Percentiles rank a stretch among this genome's conserved stretches.
Evolutionary conservation across 805 yeast genomes (phyloP).

Genomic region (Wickerhamomyces subpelliculosus): DNA sequence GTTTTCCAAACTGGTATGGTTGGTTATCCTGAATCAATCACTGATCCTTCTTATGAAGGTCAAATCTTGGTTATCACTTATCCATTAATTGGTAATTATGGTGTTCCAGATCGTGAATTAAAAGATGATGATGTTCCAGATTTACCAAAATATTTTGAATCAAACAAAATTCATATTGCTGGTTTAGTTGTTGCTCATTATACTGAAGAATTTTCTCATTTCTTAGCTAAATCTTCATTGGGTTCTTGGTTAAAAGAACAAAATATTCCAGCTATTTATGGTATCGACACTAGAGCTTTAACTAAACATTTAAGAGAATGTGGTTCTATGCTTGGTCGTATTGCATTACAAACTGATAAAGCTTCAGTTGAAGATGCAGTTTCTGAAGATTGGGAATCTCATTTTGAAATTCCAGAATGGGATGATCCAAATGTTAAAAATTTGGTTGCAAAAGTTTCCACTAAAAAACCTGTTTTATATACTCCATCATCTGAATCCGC

Average conservation of each 20-base stretch:
- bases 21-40: slow-evolving; percentile 96
- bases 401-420: slow-evolving; percentile 80
- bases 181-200: slow-evolving; percentile 96
- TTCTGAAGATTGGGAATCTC: slow-evolving; percentile 47
- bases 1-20: slow-evolving; percentile 99
- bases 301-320: slow-evolving; percentile 88
- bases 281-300: slow-evolving; percentile 93
- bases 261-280: slow-evolving; percentile 93
- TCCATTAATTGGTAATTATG: slow-evolving; percentile 97
- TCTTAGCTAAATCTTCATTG: slow-evolving; percentile 83
- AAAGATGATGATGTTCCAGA: slow-evolving; percentile 68
- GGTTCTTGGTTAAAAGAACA: slow-evolving; percentile 91
- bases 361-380: slow-evolving; percentile 24
- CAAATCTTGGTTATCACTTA: slow-evolving; percentile 94
- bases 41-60: slow-evolving; percentile 98
- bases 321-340: slow-evolving; percentile 91
- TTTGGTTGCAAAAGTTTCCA: slow-evolving; percentile 87
- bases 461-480: slow-evolving; percentile 67
- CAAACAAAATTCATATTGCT: slow-evolving; percentile 87
- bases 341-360: slow-evolving; percentile 50
- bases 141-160: slow-evolving; percentile 90
- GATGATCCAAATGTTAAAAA: slow-evolving; percentile 87
- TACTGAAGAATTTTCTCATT: slow-evolving; percentile 94
- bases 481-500: slow-evolving; percentile 54
- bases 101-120: slow-evolving; percentile 88